These are phyloP conservation scores for Debaryomyces udenii DNA, from an alignment of 1,139 yeast species.

Conservation along the genomic window DNA sequence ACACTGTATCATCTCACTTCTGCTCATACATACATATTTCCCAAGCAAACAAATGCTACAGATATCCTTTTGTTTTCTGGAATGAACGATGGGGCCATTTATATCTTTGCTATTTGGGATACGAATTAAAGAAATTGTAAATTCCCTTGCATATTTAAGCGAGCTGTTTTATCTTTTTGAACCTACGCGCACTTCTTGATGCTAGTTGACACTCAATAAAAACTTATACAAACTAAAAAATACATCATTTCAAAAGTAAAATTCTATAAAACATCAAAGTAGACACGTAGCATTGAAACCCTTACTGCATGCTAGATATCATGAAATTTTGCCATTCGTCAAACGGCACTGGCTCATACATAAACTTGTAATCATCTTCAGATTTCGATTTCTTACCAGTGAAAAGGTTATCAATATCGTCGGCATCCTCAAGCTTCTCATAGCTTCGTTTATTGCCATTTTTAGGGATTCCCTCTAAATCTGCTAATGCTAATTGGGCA, in stretches of 20 bases:
- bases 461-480: constrained; percentile 6
- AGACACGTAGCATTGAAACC: not conserved
- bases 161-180: not conserved
- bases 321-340: constrained; percentile 45
- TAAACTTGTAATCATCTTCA: constrained; percentile 25
- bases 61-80: constrained; percentile 43
- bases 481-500: constrained; percentile 20
- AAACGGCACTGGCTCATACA: constrained; percentile 40
- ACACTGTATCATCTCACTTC: not conserved
- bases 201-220: not conserved
- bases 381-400: constrained; percentile 38
- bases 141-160: not conserved
- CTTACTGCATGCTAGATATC: constrained; percentile 20
- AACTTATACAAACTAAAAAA: constrained; percentile 1
- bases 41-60: constrained; percentile 89
- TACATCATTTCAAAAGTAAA: not conserved
- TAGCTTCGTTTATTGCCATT: constrained; percentile 26
- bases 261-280: not conserved
- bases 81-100: constrained; percentile 2
- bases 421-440: constrained; percentile 25
- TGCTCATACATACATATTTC: constrained; percentile 68
- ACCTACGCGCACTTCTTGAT: constrained; percentile 1
- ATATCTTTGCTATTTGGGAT: not conserved
- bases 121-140: not conserved
- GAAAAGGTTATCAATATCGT: constrained; percentile 42